Base-by-base conservation (phyloP, 177 flowering plant species). In the Tripterygium wilfordii region DNA sequence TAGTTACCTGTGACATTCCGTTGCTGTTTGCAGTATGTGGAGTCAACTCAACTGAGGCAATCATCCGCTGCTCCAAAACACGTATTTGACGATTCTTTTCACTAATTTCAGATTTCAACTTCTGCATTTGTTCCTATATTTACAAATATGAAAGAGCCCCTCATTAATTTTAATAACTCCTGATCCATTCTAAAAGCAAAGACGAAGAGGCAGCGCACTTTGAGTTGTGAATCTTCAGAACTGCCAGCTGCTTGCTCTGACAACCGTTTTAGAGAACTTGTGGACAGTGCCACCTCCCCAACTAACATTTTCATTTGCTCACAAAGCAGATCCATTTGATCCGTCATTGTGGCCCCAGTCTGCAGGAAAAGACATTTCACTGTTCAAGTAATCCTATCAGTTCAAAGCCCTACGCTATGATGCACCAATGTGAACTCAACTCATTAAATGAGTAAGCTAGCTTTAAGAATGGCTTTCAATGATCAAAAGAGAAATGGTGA, bases 291-390 rank as follows among this genome's bases (percentile, higher is more conserved):
- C 38, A 88, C 74, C 45, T 88, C 96, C 37, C 88, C 96, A 45
- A 89, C 92, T 44, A 88, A 56, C 79, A 82, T 67, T 60, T 85
- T 85, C 48, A 77, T 65, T 67, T 88, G 94, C 70, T 88, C 96
- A 10, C 71, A 70, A 32, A 82, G 79, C 56, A 85, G 84, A 51
- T 88, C 90, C 85, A 84, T 80, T 63, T 88, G 88, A 65, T 85
- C 96, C 12, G 76, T 67, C 51, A 78, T 70, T 24, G 88, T 82
- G 28, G 65, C 65, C 42, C 86, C 90, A 53, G 70, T 77, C 96
- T 88, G 74, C 53, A 67, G 42, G n/a, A 56, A 6, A 16, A 20
- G 19, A 8, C 41, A 33, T 31, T 43, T 18, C 36, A 25, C n/a
- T 17, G 39, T 35, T 40, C n/a, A n/a, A 44, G 42, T 39, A 47